Base-by-base conservation (phyloP, 345 rosid genomes). In the Aquilaria yunnanensis region DNA sequence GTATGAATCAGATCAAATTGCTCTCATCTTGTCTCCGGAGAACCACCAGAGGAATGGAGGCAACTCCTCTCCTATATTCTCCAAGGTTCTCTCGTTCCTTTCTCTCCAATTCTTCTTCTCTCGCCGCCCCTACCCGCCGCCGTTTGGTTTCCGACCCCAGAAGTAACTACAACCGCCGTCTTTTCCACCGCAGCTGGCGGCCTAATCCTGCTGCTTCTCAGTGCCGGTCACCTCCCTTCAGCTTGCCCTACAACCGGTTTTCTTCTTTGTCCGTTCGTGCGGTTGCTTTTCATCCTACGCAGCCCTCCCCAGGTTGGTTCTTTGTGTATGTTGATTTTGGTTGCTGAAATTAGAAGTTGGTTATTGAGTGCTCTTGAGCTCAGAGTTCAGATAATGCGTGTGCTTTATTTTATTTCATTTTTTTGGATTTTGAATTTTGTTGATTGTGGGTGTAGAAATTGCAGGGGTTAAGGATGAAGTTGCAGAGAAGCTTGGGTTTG, bases 401-500 rank as follows among this genome's bases (percentile, higher is more conserved):
- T 57, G 3, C 9, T 54, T 10, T 32, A 12, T 14, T 23, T 1
- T 49, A 50, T 54, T 53, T 30, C 30, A 29, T n/a, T 57, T 23
- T 37, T 45, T 57, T 23, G 23, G 23, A 23, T 23, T 23, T 23
- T 23, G 23, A 23, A 23, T 23, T 23, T 23, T n/a, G 11, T 14
- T n/a, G 33, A 6, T 33, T 32, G 47, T 56, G 54, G 66, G 13
- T 67, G 65, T 67, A 88, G 96, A 80, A 75, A 66, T 67, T 54
- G 72, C 59, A 16, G 76, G 70, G 34, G 77, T 77, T 61, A 66
- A 75, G n/a, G 81, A 86, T 67, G 97, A 80, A 72, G 85, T 77
- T 61, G 90, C 83, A 1, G 85, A 80, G 80, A 83, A 79, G 82
- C 75, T 76, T 66, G 99, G 99, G 47, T 94, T 88, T 65, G 91